phyloP scores from a whole-genome alignment of 2,329 filamentous ascomycete species.

The Lecanoromycetidae sp. region DNA sequence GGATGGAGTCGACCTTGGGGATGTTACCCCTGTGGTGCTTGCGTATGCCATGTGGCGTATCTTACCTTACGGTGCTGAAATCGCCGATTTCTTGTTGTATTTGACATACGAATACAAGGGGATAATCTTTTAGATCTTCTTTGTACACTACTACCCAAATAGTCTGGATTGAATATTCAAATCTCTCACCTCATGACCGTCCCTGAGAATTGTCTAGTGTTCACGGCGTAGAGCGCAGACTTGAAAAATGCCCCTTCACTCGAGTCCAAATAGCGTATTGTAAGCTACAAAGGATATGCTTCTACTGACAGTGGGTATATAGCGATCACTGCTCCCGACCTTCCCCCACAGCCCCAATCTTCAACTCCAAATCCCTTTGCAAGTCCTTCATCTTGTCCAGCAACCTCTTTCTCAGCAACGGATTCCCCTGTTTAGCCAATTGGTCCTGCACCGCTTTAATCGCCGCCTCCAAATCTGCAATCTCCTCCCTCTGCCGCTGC shows the following conservation, averaged over 20 bases:
- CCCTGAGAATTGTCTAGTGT: background rate
- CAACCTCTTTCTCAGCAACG: conserved; percentile 14
- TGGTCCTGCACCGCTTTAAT: conserved; percentile 13
- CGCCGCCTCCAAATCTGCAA: conserved; percentile 17
- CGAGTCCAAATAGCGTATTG: background rate
- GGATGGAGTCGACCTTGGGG: background rate
- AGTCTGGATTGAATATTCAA: background rate
- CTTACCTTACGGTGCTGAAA: no score
- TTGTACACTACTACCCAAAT: conserved; percentile 3
- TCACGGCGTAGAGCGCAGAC: no score
- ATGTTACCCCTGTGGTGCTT: no score
- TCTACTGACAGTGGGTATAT: background rate
- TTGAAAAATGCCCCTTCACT: background rate
- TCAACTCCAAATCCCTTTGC: conserved; percentile 16
- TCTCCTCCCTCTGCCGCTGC: conserved; percentile 17
- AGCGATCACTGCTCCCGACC: background rate
- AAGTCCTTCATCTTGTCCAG: conserved; percentile 14
- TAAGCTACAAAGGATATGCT: background rate
- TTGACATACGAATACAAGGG: conserved; percentile 1
- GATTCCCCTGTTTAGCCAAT: conserved; percentile 11
- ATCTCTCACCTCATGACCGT: conserved; percentile 7
- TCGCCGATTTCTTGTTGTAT: conserved; percentile 2
- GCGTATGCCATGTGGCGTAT: no score
- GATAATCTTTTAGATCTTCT: background rate
- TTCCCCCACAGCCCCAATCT: conserved; percentile 14